These are phyloP conservation scores for Hypoxylon lenormandii DNA, from an alignment of 495 filamentous ascomycete genomes.

Conservation along the genomic window DNA sequence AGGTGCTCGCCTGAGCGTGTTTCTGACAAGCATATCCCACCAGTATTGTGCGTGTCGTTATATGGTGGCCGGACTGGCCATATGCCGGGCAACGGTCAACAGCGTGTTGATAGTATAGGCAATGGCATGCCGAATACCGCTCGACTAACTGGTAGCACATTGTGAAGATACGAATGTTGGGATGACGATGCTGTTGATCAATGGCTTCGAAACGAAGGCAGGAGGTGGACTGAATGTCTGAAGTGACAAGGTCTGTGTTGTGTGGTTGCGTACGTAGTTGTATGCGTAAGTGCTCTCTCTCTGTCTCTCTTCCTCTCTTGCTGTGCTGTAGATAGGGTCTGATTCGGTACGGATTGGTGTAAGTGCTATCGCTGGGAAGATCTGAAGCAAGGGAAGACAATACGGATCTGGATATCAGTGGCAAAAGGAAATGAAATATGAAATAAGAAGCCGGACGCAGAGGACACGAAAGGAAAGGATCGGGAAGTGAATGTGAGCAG, in stretches of 20 bases:
- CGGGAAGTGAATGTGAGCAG: conserved; percentile 48
- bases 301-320: no score
- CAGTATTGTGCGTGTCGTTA: conserved; percentile 79
- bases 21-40: conserved; percentile 80
- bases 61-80: conserved; percentile 74
- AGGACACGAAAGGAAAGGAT: conserved; percentile 49
- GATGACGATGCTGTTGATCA: conserved; percentile 27
- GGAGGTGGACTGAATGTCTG: conserved; percentile 34
- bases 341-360: conserved; percentile 33
- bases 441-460: conserved; percentile 46
- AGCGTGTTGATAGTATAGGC: conserved; percentile 82
- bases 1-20: conserved; percentile 64
- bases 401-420: conserved; percentile 24
- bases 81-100: conserved; percentile 79
- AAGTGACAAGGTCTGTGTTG: conserved; percentile 9
- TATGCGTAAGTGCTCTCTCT: conserved; percentile 20
- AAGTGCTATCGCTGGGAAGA: conserved; percentile 24
- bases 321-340: conserved; percentile 17
- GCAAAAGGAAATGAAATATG: conserved; percentile 42
- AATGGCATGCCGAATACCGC: conserved; percentile 81
- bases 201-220: conserved; percentile 34
- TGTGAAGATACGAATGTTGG: conserved; percentile 39
- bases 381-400: conserved; percentile 32
- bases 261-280: neutral
- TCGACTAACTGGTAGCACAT: conserved; percentile 83